phyloP scores from a whole-genome alignment of 2,329 filamentous ascomycete genomes.

The Calonectria pseudoturangicola region DNA sequence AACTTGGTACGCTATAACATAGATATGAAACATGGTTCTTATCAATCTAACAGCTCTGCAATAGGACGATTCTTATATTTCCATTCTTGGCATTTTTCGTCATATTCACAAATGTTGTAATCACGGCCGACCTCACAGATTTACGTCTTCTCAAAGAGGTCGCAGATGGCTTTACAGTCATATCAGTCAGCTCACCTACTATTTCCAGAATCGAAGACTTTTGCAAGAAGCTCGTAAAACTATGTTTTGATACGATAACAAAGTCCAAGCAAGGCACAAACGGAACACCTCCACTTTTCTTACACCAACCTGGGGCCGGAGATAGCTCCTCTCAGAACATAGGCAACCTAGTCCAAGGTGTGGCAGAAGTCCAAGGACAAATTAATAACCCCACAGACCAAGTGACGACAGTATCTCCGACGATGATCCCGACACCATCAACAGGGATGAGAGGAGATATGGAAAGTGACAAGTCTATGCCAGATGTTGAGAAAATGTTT shows the following conservation, averaged over 20 bases:
- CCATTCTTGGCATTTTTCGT: conserved; percentile 28
- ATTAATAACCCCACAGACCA: not conserved
- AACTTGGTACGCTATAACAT: conserved; percentile 17
- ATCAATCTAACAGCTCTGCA: not conserved
- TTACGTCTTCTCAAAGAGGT: conserved; percentile 25
- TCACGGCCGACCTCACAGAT: conserved; percentile 17
- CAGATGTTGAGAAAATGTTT: conserved; percentile 3
- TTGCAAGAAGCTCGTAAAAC: conserved; percentile 27
- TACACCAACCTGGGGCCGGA: not conserved
- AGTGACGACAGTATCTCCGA: not conserved
- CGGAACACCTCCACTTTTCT: not conserved
- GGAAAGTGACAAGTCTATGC: not conserved
- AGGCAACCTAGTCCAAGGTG: not conserved
- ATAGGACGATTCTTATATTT: conserved; percentile 25
- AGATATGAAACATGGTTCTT: not conserved
- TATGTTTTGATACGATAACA: conserved; percentile 26
- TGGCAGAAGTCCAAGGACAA: not conserved
- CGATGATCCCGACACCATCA: not conserved
- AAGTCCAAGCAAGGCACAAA: conserved; percentile 4
- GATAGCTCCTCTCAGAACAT: not conserved
- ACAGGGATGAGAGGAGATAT: not conserved
- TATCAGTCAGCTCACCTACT: conserved; percentile 2
- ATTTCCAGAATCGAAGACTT: conserved; percentile 22
- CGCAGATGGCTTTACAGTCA: conserved; percentile 24
- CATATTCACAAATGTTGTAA: conserved; percentile 25